Evolutionary conservation across 352 stramenopile genomes (phyloP).

Genomic region (Pythium phragmitis): DNA sequence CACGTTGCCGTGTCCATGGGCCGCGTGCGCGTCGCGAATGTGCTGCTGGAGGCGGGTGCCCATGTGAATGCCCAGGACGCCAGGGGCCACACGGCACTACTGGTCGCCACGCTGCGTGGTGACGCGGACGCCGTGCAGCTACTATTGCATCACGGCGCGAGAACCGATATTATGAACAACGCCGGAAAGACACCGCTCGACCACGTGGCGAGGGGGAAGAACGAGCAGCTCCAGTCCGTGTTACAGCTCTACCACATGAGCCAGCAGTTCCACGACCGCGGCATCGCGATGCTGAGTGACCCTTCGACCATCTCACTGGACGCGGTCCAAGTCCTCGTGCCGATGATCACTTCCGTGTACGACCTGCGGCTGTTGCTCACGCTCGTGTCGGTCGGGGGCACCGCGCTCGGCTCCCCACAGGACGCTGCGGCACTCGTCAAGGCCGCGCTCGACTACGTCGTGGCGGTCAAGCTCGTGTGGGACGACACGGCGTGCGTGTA

Average conservation of each 20-base stretch:
- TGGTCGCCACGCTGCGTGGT: neutral
- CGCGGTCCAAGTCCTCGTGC: neutral
- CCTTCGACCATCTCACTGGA: neutral
- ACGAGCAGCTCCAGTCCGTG: neutral
- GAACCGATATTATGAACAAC: neutral
- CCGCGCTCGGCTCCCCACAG: neutral
- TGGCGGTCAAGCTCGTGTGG: slow-evolving; percentile 30
- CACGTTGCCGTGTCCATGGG: neutral
- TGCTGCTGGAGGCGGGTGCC: slow-evolving; percentile 1
- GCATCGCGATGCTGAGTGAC: neutral
- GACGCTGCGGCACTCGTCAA: slow-evolving; percentile 7
- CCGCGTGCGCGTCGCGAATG: neutral
- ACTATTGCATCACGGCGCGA: neutral
- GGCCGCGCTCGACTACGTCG: slow-evolving; percentile 25
- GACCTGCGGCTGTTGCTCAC: slow-evolving; percentile 5
- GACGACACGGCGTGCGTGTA: slow-evolving; percentile 24
- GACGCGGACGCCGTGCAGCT: neutral
- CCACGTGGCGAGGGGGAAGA: neutral
- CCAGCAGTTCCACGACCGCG: neutral
- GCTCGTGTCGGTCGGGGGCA: neutral
- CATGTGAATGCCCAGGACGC: slow-evolving; percentile 2
- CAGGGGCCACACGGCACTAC: neutral
- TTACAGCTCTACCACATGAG: neutral
- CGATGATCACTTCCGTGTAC: slow-evolving; percentile 14
- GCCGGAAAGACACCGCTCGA: neutral